Base-by-base conservation (phyloP, 2,329 filamentous ascomycete genomes). In the Alternaria gansuensis region DNA sequence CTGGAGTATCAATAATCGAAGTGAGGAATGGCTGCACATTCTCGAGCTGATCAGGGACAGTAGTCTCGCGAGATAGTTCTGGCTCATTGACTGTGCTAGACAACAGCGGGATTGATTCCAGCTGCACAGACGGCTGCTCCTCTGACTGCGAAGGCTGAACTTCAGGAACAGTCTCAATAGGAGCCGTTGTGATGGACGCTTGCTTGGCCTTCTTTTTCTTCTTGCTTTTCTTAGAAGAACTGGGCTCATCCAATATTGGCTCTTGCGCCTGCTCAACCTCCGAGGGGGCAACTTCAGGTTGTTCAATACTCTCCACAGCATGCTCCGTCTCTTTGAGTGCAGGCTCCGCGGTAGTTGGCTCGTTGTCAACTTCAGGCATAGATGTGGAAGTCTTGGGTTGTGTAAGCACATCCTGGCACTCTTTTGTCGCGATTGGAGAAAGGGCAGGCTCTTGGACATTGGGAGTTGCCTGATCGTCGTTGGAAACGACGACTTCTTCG, bases 131-230 rank as follows among this genome's bases (percentile, higher is more conserved):
- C 5, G 21, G 14, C 23, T 39, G 11, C 44, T 56, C 41, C 29
- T 62, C 55, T 23, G 53, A 34, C 31, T 51, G 51, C 4, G 29
- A 17, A 29, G 28, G 7, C 21, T 59, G 37, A 7, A 34, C 28
- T 28, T 61, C 62, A 14, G 54, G 34, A 14, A 48, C 1, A 5
- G 59, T 24, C n/a, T 63, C 62, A 21, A 55, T 11, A 4, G 64
- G 52, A 2, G 50, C 52, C 7, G 43, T 46, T 21, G 29, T 45
- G 21, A 56, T 45, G 26, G 67, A 63, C 48, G 67, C 60, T 49
- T 69, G 68, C 53, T 71, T 71, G 13, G 46, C 52, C 56, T 75
- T 75, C 60, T 74, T 75, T n/a, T 48, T 66, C 51, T 75, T 75
- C 33, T 68, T 68, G 51, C 62, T 58, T 37, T 63, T 66, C 49